phyloP scores from a whole-genome alignment of 2,329 filamentous ascomycete species.

The Phaeosphaeriaceae sp. region DNA sequence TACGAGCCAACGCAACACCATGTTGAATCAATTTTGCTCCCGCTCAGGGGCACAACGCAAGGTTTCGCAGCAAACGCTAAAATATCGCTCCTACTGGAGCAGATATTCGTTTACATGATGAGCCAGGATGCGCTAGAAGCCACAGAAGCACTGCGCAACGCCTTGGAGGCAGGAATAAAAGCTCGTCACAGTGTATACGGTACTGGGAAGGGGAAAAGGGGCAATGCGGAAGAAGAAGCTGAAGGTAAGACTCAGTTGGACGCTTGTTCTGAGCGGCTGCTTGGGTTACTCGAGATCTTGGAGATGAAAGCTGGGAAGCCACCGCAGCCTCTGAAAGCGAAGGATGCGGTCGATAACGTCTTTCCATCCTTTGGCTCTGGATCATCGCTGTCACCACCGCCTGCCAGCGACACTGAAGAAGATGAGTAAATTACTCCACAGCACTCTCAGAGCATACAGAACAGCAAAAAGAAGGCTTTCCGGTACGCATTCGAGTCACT shows the following conservation, averaged over 20 bases:
- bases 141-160: slow-evolving; percentile 47
- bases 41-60: slow-evolving; percentile 30
- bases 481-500: too few species aligned
- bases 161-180: slow-evolving; percentile 61
- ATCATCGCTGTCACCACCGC: slow-evolving; percentile 32
- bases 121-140: slow-evolving; percentile 21
- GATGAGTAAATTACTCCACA: background rate
- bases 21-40: slow-evolving; percentile 36
- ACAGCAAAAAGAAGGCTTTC: slow-evolving; percentile 20
- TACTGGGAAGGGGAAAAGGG: slow-evolving; percentile 55
- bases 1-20: slow-evolving; percentile 34
- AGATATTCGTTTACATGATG: slow-evolving; percentile 42
- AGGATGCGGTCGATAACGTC: background rate
- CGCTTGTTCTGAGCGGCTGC: slow-evolving; percentile 43
- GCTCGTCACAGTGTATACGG: slow-evolving; percentile 55
- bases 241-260: slow-evolving; percentile 44
- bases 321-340: slow-evolving; percentile 12
- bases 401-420: slow-evolving; percentile 28
- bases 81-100: slow-evolving; percentile 43
- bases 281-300: slow-evolving; percentile 42
- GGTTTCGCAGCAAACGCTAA: slow-evolving; percentile 44
- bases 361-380: slow-evolving; percentile 28
- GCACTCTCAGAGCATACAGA: background rate
- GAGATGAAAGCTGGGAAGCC: slow-evolving; percentile 26
- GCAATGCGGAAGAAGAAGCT: slow-evolving; percentile 44